These are phyloP conservation scores for Aspergillus carbonarius DNA, from an alignment of 2,329 filamentous ascomycete species.

Conservation along the genomic window DNA sequence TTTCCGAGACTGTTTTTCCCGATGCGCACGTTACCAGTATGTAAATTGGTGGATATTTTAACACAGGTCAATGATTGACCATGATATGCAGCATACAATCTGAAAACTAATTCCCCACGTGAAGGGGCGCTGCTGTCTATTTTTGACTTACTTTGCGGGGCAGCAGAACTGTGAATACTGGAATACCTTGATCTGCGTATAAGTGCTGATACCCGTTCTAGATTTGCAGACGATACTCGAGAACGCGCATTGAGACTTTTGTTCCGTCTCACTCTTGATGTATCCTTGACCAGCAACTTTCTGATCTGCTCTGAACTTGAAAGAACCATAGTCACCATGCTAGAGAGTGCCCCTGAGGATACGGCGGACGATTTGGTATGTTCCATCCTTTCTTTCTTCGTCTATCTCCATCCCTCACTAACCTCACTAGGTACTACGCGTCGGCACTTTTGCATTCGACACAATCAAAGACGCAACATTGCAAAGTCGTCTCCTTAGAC, in stretches of 20 bases:
- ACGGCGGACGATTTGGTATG: slow-evolving; percentile 25
- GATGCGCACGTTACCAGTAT: slow-evolving; percentile 24
- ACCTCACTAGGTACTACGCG: slow-evolving; percentile 27
- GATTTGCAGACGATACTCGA: slow-evolving; percentile 34
- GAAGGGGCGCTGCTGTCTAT: slow-evolving; percentile 32
- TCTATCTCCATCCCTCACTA: slow-evolving; percentile 9
- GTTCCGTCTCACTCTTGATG: slow-evolving; percentile 40
- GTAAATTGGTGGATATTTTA: not conserved
- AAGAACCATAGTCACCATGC: slow-evolving; percentile 31
- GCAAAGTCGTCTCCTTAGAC: slow-evolving; percentile 41
- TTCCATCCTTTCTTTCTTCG: not conserved
- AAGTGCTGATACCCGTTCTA: slow-evolving; percentile 20
- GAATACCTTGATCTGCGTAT: not conserved
- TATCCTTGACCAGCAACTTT: slow-evolving; percentile 29
- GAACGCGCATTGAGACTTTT: slow-evolving; percentile 33
- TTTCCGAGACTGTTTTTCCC: slow-evolving; percentile 29
- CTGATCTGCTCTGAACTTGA: slow-evolving; percentile 34
- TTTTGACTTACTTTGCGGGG: slow-evolving; percentile 32
- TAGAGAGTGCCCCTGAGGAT: slow-evolving; percentile 26
- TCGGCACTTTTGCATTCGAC: slow-evolving; percentile 28
- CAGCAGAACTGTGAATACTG: slow-evolving; percentile 31
- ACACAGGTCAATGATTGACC: not conserved
- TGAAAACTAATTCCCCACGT: slow-evolving; percentile 16
- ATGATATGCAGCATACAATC: slow-evolving; percentile 12
- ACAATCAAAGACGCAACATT: slow-evolving; percentile 40